Conservation (phyloP, 2,329 filamentous ascomycete genomes). For the Exophiala xenobiotica region DNA sequence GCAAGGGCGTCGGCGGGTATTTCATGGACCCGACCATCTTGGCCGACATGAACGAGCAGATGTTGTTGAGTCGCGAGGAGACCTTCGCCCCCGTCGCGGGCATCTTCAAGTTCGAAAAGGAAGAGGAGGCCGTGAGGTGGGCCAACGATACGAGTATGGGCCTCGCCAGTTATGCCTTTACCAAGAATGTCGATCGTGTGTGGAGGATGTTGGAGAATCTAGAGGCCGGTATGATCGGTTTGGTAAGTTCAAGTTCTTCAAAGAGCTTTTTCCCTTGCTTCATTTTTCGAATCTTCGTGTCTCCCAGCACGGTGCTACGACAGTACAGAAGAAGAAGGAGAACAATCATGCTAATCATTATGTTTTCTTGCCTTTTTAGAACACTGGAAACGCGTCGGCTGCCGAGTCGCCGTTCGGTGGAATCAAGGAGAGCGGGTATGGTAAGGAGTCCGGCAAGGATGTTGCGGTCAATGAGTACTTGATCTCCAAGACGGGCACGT, state of each 20-base stretch:
- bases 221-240: slow-evolving; percentile 69
- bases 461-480: slow-evolving; percentile 63
- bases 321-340: too few species aligned
- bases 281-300: too few species aligned
- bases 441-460: slow-evolving; percentile 66
- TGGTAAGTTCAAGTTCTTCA: too few species aligned
- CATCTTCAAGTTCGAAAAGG: slow-evolving; percentile 64
- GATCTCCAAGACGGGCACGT: slow-evolving; percentile 64
- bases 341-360: too few species aligned
- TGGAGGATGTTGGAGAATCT: slow-evolving; percentile 67
- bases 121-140: slow-evolving; percentile 60
- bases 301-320: too few species aligned
- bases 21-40: slow-evolving; percentile 71
- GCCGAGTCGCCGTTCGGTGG: slow-evolving; percentile 67
- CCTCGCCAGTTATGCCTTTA: slow-evolving; percentile 64
- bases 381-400: slow-evolving; percentile 60
- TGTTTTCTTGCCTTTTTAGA: slow-evolving; percentile 13
- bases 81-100: slow-evolving; percentile 65
- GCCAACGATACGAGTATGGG: slow-evolving; percentile 31
- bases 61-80: slow-evolving; percentile 61
- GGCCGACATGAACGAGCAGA: slow-evolving; percentile 57
- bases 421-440: slow-evolving; percentile 67
- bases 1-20: slow-evolving; percentile 53
- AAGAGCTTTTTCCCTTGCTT: too few species aligned
- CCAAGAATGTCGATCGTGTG: slow-evolving; percentile 64